Conservation (phyloP, 2,329 filamentous ascomycete species). For the Diplodia seriata region DNA sequence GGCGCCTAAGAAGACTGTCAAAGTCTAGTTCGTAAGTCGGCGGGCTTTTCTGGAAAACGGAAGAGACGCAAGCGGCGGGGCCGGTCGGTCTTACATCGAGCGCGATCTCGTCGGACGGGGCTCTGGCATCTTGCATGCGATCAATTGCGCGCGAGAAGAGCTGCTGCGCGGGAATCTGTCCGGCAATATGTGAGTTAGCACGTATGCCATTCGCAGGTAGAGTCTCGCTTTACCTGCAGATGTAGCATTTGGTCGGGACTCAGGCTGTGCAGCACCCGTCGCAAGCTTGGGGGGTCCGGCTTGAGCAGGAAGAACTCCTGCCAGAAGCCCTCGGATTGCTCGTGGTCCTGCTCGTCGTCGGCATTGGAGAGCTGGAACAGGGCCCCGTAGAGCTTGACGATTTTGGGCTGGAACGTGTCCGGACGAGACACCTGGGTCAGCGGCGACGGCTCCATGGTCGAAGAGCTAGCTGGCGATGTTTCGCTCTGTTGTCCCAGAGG, state of each 20-base stretch:
- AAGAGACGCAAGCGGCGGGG: constrained; percentile 15
- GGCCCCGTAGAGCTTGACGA: constrained; percentile 85
- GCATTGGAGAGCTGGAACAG: constrained; percentile 66
- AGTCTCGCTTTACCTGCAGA: constrained; percentile 63
- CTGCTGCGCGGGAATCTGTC: constrained; percentile 71
- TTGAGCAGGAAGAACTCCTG: constrained; percentile 90
- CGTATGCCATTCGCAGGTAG: neutral
- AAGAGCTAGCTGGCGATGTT: constrained; percentile 9
- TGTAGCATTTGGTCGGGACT: constrained; percentile 77
- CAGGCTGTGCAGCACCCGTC: constrained; percentile 71
- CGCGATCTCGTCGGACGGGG: constrained; percentile 75
- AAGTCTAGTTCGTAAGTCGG: constrained; percentile 70
- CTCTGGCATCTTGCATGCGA: constrained; percentile 67
- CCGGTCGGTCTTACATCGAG: constrained; percentile 72
- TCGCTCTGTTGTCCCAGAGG: neutral
- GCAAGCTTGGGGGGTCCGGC: constrained; percentile 75
- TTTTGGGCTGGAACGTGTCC: constrained; percentile 91
- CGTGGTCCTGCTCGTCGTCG: constrained; percentile 63
- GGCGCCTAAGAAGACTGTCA: constrained; percentile 84
- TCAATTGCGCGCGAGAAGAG: constrained; percentile 77
- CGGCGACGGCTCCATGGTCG: constrained; percentile 82
- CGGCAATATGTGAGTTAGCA: neutral
- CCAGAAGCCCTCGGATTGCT: constrained; percentile 92
- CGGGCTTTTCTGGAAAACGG: constrained; percentile 30
- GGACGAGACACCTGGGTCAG: constrained; percentile 91